These are phyloP conservation scores for Oryza punctata DNA, from an alignment of 176 grass and related monocot genomes.

Conservation along the genomic window DNA sequence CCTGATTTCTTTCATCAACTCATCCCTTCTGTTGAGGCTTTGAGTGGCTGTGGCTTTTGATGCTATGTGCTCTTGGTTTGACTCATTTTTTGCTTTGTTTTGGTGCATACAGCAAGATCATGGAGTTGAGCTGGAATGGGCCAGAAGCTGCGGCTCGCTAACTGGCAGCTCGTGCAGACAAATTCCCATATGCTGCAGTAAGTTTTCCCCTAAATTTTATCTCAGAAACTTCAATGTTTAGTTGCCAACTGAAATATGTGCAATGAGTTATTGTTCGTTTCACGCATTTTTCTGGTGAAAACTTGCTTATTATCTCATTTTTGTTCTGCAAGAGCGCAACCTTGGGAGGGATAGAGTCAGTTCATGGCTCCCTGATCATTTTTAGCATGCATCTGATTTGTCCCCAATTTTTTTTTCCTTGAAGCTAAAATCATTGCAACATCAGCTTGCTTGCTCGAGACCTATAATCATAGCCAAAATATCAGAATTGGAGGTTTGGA, in stretches of 20 bases:
- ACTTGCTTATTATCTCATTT: background rate
- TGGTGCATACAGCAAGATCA: slow-evolving; percentile 38
- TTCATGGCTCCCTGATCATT: background rate
- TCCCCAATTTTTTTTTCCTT: background rate
- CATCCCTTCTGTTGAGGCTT: no score
- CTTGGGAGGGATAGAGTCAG: slow-evolving; percentile 54
- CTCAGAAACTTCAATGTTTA: background rate
- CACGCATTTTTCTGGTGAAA: background rate
- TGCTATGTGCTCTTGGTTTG: background rate
- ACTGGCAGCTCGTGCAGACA: slow-evolving; percentile 54
- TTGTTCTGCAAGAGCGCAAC: slow-evolving; percentile 50
- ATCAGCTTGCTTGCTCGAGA: slow-evolving; percentile 54
- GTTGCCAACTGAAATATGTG: background rate
- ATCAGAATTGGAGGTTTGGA: slow-evolving; percentile 44
- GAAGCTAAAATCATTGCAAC: slow-evolving; percentile 56
- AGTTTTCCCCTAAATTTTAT: background rate
- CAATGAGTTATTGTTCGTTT: background rate
- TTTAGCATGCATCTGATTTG: background rate
- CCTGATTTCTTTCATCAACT: background rate
- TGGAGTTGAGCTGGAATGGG: slow-evolving; percentile 41
- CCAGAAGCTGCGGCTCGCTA: slow-evolving; percentile 49
- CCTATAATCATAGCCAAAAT: slow-evolving; percentile 53
- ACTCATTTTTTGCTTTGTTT: slow-evolving; percentile 8
- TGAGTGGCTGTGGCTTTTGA: background rate
- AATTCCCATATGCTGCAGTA: slow-evolving; percentile 51